These are phyloP conservation scores for Tricholoma matsutake DNA, from an alignment of 768 basidiomycete species.

Conservation along the genomic window DNA sequence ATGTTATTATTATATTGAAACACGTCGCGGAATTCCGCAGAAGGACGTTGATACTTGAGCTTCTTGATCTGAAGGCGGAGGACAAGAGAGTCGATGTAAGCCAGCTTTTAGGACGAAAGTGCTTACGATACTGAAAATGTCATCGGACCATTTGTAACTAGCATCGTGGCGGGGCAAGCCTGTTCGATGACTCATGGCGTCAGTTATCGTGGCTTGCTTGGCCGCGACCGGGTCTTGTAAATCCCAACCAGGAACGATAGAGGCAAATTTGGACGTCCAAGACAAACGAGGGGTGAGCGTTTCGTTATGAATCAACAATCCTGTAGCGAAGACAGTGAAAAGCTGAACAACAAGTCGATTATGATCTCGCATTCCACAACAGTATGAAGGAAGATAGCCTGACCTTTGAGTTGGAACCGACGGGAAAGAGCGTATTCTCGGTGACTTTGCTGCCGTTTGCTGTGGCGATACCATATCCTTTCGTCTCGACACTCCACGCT, in stretches of 20 bases:
- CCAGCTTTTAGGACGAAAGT: not conserved
- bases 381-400: not conserved
- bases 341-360: conserved; percentile 13
- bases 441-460: conserved; percentile 20
- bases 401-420: conserved; percentile 33
- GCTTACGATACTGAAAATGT: conserved; percentile 8
- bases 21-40: conserved; percentile 26
- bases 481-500: conserved; percentile 27
- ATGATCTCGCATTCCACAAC: not conserved
- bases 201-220: conserved; percentile 16
- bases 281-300: conserved; percentile 21
- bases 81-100: not conserved
- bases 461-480: conserved; percentile 29
- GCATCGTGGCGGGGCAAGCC: conserved; percentile 19
- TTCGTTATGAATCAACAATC: conserved; percentile 26
- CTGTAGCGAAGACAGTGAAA: conserved; percentile 22
- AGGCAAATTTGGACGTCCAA: conserved; percentile 24
- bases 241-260: conserved; percentile 24
- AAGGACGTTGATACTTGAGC: conserved; percentile 26
- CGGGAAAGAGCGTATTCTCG: conserved; percentile 23
- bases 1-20: conserved; percentile 30
- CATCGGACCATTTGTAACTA: conserved; percentile 10
- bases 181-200: conserved; percentile 21
- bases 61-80: conserved; percentile 13
- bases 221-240: conserved; percentile 21